Evolutionary conservation across 345 rosid genomes (phyloP), one percentile per base, ranked within the genome.

Genomic region (Gossypium thurberi): DNA sequence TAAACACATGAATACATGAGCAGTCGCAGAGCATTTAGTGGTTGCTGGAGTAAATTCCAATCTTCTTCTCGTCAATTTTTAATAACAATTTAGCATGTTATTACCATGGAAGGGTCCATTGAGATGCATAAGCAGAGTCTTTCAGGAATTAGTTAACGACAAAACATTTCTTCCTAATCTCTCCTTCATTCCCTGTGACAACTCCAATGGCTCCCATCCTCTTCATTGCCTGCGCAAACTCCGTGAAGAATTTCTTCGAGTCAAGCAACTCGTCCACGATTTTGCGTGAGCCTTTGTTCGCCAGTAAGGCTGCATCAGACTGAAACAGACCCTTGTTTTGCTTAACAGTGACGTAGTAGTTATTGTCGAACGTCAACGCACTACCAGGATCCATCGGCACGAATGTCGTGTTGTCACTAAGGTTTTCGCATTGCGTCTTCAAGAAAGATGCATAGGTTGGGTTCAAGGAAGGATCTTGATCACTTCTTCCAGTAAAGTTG

Each of bases 401-500:
- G 0, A 52, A 10, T 23, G 90, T 84, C 0, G 80, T 78, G 0
- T 1, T 70, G 76, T 83, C 85, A 2, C 47, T 23, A 4, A 75
- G 78, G 68, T 67, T 76, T 47, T 6, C 40, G 76, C 98, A 89
- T 70, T 82, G 69, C 28, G 63, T 75, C 77, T 84, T 90, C 43
- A 88, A 77, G 17, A 73, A 73, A 1, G 68, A 71, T 0, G 88
- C 85, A 8, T 85, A 85, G 26, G 77, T 44, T 0, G 86, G 33
- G 80, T 84, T 73, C 71, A 90, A 76, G 1, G 84, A 79, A 3
- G 91, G 94, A 71, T 90, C 91, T 47, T 84, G 78, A 70, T 82
- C 87, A 28, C 93, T 91, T 63, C 13, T 81, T 40, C 88, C 89
- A 3, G 87, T 85, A 82, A 93, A 89, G 78, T 89, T 90, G 89